Evolutionary conservation across 495 filamentous ascomycete species (phyloP).

Genomic region (Talaromyces liani): DNA sequence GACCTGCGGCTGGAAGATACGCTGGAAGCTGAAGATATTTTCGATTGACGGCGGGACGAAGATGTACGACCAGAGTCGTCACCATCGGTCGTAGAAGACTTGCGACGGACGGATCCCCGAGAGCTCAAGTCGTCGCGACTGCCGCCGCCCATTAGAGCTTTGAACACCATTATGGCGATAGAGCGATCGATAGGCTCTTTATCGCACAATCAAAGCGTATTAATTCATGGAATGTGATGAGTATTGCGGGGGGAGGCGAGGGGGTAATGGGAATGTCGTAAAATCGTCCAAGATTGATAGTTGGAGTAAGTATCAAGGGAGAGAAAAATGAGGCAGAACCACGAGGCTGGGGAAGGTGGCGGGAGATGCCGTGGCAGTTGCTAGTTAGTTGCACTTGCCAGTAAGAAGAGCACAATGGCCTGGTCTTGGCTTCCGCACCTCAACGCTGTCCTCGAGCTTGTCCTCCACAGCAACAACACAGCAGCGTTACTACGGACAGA

Average conservation of each 20-base stretch:
- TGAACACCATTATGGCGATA: conserved; percentile 34
- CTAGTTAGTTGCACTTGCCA: background rate
- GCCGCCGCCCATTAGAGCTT: conserved; percentile 36
- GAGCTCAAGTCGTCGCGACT: conserved; percentile 7
- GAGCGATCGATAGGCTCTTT: conserved; percentile 11
- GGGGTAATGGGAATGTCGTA: background rate
- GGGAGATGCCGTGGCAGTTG: background rate
- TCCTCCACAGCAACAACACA: background rate
- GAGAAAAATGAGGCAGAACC: conserved; percentile 1
- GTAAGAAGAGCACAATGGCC: background rate
- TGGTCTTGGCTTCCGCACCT: background rate
- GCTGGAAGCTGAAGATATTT: conserved; percentile 15
- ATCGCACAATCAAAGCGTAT: conserved; percentile 8
- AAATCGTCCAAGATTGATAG: background rate
- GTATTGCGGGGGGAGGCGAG: background rate
- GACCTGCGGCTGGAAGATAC: conserved; percentile 38
- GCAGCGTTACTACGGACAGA: background rate
- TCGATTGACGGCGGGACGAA: conserved; percentile 3
- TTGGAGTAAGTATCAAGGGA: background rate
- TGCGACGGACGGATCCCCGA: conserved; percentile 25
- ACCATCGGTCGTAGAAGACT: conserved; percentile 8
- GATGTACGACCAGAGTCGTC: conserved; percentile 17
- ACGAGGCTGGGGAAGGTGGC: conserved; percentile 11
- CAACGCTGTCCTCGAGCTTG: background rate
- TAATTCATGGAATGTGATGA: conserved; percentile 7